Base-by-base conservation (phyloP, 116 monocot genomes). In the Zostera marina region DNA sequence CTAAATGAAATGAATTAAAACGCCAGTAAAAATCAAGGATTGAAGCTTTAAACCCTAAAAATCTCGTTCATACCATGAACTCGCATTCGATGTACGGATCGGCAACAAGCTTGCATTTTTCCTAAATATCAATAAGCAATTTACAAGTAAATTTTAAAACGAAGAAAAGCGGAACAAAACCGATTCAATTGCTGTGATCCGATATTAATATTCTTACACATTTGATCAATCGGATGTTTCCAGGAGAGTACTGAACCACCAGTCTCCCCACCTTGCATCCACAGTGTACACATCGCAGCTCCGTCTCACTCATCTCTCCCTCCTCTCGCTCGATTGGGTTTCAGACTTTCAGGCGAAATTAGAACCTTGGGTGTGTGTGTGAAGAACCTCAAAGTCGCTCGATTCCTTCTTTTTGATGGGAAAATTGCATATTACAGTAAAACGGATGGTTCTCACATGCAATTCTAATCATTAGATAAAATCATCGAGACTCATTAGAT, bases 31-130 rank as follows among this genome's bases (percentile, higher is more conserved):
- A 2, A 41, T 3, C 24, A 11, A 45, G 23, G 3, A 40, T 3
- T 32, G 5, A 2, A 5, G 32, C 4, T 32, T 32, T 32, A 32
- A 32, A 32, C 32, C 32, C 32, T 32, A 32, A 32, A 32, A 32
- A 32, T 32, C 0, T 32, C 32, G 32, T 32, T 32, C 56, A 19
- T 56, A 92, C 94, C 94, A 85, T 94, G 64, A 94, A 75, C 58
- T 94, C 94, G 48, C 94, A 94, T 62, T 94, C 94, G 52, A 94
- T 78, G 66, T 94, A 94, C 21, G 84, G 88, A 70, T 94, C 94
- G 19, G 84, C 88, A 11, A 94, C 77, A 0, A 70, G 70, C 59
- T 82, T 82, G 76, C 94, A 94, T 11, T 62, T 75, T 38, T 80
- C 79, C 93, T 93, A 64, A 39, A 24, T 25, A 9, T 9, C n/a